Conservation (phyloP, 2,329 filamentous ascomycete genomes). For the Aspergillus viridinutans region DNA sequence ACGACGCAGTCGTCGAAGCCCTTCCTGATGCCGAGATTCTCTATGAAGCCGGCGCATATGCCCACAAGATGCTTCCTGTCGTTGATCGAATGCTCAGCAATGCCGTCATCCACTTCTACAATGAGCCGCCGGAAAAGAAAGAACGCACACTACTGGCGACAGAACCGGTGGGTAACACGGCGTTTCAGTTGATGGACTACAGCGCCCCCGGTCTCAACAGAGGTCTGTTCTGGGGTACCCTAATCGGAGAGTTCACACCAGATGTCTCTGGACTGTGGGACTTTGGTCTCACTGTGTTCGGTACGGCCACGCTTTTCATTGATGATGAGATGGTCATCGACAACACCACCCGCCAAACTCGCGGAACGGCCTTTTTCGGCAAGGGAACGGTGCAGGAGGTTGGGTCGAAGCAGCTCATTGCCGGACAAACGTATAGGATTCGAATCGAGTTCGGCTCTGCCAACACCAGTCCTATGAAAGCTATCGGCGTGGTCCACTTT, state of each 20-base stretch:
- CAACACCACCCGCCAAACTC: conserved; percentile 56
- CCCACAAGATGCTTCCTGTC: conserved; percentile 31
- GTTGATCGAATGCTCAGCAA: conserved; percentile 25
- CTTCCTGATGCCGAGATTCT: conserved; percentile 8
- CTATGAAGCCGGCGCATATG: conserved; percentile 21
- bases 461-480: conserved; percentile 23
- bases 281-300: conserved; percentile 58
- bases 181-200: conserved; percentile 33
- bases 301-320: conserved; percentile 58
- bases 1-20: conserved; percentile 25
- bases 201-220: conserved; percentile 25
- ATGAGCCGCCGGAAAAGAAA: conserved; percentile 17
- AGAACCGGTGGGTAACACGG: conserved; percentile 26
- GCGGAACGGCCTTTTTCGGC: conserved; percentile 61
- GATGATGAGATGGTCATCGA: conserved; percentile 57
- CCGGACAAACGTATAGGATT: conserved; percentile 29
- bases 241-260: conserved; percentile 53
- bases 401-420: conserved; percentile 33
- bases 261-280: conserved; percentile 56
- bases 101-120: conserved; percentile 21
- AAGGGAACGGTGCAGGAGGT: conserved; percentile 59
- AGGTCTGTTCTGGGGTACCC: conserved; percentile 49
- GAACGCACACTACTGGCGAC: conserved; percentile 17
- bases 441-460: conserved; percentile 26
- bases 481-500: conserved; percentile 19